Conservation (phyloP, 2,329 filamentous ascomycete genomes). For the Fusarium multiceps region DNA sequence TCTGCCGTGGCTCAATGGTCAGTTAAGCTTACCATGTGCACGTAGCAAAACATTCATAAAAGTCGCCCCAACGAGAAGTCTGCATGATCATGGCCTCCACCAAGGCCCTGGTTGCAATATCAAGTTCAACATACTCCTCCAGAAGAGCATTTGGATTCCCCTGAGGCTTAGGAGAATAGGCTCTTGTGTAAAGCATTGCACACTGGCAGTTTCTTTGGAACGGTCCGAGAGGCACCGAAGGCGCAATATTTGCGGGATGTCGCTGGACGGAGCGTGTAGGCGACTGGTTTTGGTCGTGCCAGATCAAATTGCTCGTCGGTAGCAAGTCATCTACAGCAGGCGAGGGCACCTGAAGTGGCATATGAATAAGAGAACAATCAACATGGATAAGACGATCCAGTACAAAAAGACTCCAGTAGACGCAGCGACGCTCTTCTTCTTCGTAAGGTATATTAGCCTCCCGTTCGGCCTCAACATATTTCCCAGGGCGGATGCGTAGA, state of each 20-base stretch:
- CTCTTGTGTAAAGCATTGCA: slow-evolving; percentile 51
- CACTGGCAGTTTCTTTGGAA: slow-evolving; percentile 53
- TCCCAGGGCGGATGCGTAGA: slow-evolving; percentile 53
- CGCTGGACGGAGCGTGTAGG: slow-evolving; percentile 42
- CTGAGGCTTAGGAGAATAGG: slow-evolving; percentile 40
- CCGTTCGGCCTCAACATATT: slow-evolving; percentile 49
- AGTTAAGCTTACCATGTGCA: slow-evolving; percentile 49
- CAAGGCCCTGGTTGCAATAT: slow-evolving; percentile 47
- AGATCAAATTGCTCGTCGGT: slow-evolving; percentile 51
- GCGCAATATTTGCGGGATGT: slow-evolving; percentile 45
- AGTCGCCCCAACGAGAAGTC: slow-evolving; percentile 50
- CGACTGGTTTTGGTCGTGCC: slow-evolving; percentile 44
- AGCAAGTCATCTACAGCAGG: slow-evolving; percentile 52
- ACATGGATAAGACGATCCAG: slow-evolving; percentile 55
- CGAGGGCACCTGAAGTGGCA: slow-evolving; percentile 51
- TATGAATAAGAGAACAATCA: slow-evolving; percentile 48
- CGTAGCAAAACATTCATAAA: slow-evolving; percentile 51
- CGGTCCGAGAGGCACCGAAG: slow-evolving; percentile 49
- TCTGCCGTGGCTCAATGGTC: background rate
- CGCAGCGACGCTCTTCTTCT: slow-evolving; percentile 54
- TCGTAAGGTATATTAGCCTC: slow-evolving; percentile 45
- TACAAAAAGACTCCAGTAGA: slow-evolving; percentile 59
- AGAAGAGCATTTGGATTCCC: slow-evolving; percentile 37
- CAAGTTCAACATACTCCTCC: slow-evolving; percentile 49
- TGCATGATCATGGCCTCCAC: slow-evolving; percentile 52